A percentile compares a stretch with the other conserved stretches of the same genome.
Conservation (phyloP, 805 yeast species). For the Lipomyces mesembrius region DNA sequence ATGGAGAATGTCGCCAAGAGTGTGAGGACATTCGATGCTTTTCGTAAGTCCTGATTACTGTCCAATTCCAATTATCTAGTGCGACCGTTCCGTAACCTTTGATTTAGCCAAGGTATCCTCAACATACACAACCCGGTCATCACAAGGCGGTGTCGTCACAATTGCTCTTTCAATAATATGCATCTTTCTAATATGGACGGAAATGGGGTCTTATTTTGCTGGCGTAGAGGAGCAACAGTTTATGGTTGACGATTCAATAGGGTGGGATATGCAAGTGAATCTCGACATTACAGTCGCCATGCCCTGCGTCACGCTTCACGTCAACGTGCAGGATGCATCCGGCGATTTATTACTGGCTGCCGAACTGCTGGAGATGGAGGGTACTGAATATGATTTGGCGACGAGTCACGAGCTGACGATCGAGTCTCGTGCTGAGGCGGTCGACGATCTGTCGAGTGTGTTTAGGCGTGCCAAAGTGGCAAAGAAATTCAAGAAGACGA, state of each 20-base stretch:
- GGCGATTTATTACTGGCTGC: constrained; percentile 78
- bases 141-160: constrained; percentile 78
- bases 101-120: constrained; percentile 65
- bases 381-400: constrained; percentile 42
- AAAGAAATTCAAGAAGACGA: constrained; percentile 24
- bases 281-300: constrained; percentile 78
- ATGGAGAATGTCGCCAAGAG: constrained; percentile 25
- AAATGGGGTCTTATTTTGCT: constrained; percentile 81
- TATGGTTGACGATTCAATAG: constrained; percentile 65
- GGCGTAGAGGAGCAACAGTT: constrained; percentile 81
- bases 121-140: constrained; percentile 72
- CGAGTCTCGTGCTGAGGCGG: constrained; percentile 30
- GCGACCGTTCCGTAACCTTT: not conserved
- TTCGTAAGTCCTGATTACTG: constrained; percentile 31
- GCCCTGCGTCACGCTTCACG: constrained; percentile 78
- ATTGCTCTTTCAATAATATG: constrained; percentile 64
- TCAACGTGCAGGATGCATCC: constrained; percentile 78
- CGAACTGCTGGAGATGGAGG: constrained; percentile 74
- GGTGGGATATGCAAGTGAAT: constrained; percentile 68
- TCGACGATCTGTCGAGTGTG: constrained; percentile 25
- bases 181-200: constrained; percentile 76
- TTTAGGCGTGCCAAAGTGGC: constrained; percentile 32
- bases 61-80: not conserved
- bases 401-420: constrained; percentile 31
- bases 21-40: constrained; percentile 40